Conservation (phyloP, 441 rosid species). For the Kokia cookei region DNA sequence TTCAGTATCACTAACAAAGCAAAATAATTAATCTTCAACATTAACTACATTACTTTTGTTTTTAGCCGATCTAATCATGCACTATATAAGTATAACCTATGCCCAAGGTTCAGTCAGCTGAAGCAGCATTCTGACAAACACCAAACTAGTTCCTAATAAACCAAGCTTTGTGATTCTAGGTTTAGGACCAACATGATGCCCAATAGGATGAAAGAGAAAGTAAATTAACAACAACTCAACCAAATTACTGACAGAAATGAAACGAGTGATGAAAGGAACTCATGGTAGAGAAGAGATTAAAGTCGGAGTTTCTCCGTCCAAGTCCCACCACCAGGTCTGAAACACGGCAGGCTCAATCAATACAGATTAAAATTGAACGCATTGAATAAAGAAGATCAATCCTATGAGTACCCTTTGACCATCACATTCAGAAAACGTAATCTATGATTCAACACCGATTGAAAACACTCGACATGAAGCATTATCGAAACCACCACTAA, state of each 20-base stretch:
- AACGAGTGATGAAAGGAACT: not conserved
- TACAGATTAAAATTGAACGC: not conserved
- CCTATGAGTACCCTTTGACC: not conserved
- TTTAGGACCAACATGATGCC: not conserved
- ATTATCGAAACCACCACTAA: not conserved
- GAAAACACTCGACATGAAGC: not conserved
- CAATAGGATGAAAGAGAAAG: not conserved
- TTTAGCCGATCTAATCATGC: not conserved
- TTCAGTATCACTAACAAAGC: not conserved
- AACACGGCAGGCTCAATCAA: not conserved
- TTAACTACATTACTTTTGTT: not conserved
- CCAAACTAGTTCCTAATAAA: not conserved
- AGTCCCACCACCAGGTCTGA: not conserved
- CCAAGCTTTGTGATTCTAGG: not conserved
- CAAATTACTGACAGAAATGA: not conserved
- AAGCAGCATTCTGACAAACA: not conserved
- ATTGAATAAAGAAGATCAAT: not conserved
- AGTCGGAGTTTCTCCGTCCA: not conserved
- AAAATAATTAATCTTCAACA: not conserved
- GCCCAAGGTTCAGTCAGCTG: not conserved
- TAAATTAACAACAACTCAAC: not conserved
- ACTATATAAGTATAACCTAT: not conserved
- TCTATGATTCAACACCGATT: not conserved
- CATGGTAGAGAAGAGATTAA: not conserved
- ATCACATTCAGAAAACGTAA: not conserved